phyloP scores from a whole-genome alignment of 2,329 filamentous ascomycete species.

The Xylariaceae sp. region DNA sequence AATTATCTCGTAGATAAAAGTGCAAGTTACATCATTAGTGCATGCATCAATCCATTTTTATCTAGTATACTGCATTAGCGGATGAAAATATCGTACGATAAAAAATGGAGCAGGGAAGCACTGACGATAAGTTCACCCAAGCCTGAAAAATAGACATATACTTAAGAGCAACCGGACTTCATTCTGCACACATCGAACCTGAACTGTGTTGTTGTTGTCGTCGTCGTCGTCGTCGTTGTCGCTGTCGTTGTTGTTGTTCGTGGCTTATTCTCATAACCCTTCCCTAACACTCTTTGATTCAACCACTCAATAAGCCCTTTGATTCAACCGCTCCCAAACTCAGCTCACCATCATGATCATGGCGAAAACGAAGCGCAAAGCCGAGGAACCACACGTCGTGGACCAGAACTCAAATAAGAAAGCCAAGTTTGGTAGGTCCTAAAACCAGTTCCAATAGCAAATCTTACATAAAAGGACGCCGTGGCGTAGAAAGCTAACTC shows the following conservation, averaged over 20 bases:
- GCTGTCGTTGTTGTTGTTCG: neutral
- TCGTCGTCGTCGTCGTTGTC: too few species aligned
- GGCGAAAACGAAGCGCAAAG: slow-evolving; percentile 55
- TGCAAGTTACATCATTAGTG: too few species aligned
- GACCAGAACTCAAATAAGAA: slow-evolving; percentile 48
- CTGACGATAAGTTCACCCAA: too few species aligned
- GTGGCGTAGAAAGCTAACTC: slow-evolving; percentile 8
- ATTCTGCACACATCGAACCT: too few species aligned
- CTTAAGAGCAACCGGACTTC: too few species aligned
- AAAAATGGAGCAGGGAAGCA: too few species aligned
- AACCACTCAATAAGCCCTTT: neutral
- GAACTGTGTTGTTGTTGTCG: too few species aligned
- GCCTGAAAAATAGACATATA: too few species aligned
- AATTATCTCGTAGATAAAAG: too few species aligned
- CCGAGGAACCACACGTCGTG: slow-evolving; percentile 41
- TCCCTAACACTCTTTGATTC: neutral
- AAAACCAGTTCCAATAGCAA: neutral
- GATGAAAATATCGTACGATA: too few species aligned
- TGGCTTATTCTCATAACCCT: neutral
- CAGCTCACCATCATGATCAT: slow-evolving; percentile 20
- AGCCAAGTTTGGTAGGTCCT: slow-evolving; percentile 38
- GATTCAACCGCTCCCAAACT: neutral
- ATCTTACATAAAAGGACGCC: neutral
- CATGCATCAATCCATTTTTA: too few species aligned
- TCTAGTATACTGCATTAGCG: too few species aligned